Conservation (phyloP, 2,329 filamentous ascomycete species). For the Nakataea oryzae region DNA sequence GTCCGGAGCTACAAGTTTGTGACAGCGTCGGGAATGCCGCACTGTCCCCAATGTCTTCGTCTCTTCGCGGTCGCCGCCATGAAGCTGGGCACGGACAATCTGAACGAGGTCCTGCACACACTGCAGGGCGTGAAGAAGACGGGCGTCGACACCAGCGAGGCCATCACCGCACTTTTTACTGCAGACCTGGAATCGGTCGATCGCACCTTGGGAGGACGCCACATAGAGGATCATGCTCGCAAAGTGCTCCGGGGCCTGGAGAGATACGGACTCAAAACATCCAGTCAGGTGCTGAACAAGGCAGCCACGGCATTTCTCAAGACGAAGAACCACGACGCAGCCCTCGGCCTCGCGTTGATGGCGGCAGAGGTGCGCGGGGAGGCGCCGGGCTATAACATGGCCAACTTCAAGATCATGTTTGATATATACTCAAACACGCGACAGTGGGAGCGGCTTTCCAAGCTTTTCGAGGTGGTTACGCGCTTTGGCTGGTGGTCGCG, state of each 20-base stretch:
- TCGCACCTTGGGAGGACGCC: slow-evolving; percentile 11
- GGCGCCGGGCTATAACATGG: slow-evolving; percentile 18
- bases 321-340: slow-evolving; percentile 15
- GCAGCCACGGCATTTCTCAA: slow-evolving; percentile 17
- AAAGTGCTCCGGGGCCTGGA: slow-evolving; percentile 10
- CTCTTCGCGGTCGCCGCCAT: slow-evolving; percentile 35
- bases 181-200: slow-evolving; percentile 24
- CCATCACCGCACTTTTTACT: slow-evolving; percentile 27
- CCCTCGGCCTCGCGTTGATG: slow-evolving; percentile 15
- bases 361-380: slow-evolving; percentile 13
- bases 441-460: slow-evolving; percentile 12
- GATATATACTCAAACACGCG: slow-evolving; percentile 12
- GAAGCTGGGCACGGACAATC: slow-evolving; percentile 14
- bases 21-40: slow-evolving; percentile 20
- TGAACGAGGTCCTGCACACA: slow-evolving; percentile 24
- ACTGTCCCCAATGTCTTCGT: slow-evolving; percentile 30
- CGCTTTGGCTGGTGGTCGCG: slow-evolving; percentile 5
- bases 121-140: slow-evolving; percentile 25
- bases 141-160: slow-evolving; percentile 30
- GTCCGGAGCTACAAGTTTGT: slow-evolving; percentile 28
- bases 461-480: slow-evolving; percentile 10
- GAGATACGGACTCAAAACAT: slow-evolving; percentile 11
- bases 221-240: slow-evolving; percentile 10
- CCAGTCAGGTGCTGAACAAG: slow-evolving; percentile 16
- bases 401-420: slow-evolving; percentile 20